phyloP scores from a whole-genome alignment of 192 early-diverging fungal species.

The Coemansia sp. region DNA sequence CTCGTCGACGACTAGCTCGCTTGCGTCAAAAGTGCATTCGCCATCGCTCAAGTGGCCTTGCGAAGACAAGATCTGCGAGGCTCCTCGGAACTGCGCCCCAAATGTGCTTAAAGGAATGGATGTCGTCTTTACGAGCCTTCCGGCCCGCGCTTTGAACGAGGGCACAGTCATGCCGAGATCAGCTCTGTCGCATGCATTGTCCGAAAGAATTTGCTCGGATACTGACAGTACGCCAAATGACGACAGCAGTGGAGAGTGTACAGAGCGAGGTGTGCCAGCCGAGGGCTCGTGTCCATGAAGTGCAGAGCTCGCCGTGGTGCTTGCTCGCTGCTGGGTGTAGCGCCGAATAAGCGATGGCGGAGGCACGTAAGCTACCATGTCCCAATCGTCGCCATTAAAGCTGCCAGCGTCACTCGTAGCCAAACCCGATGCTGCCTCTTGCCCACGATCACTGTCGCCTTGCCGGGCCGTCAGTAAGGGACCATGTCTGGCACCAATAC shows the following conservation, averaged over 20 bases:
- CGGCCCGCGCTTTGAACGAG: slow-evolving; percentile 28
- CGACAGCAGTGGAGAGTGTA: slow-evolving; percentile 18
- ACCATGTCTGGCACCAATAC: not conserved
- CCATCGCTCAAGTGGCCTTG: slow-evolving; percentile 24
- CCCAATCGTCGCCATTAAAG: slow-evolving; percentile 6
- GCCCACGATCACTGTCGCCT: not conserved
- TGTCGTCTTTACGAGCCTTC: slow-evolving; percentile 44
- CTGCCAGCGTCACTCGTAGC: not conserved
- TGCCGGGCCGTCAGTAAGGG: not conserved
- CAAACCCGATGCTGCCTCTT: not conserved
- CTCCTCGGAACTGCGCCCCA: slow-evolving; percentile 14
- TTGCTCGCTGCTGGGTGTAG: slow-evolving; percentile 16
- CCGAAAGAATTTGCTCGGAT: slow-evolving; percentile 11
- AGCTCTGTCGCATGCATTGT: not conserved
- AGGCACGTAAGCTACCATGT: slow-evolving; percentile 30
- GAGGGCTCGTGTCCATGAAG: not conserved
- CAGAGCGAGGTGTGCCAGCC: not conserved
- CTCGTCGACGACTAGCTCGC: slow-evolving; percentile 36
- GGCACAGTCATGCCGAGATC: slow-evolving; percentile 15
- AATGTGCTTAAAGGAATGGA: slow-evolving; percentile 47
- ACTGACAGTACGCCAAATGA: slow-evolving; percentile 29
- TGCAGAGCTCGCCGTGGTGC: not conserved
- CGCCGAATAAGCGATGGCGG: slow-evolving; percentile 37
- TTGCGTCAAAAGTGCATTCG: not conserved
- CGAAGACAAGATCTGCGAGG: slow-evolving; percentile 9